These are phyloP conservation scores for Candida sojae DNA, from an alignment of 1,139 yeast genomes.

Conservation along the genomic window DNA sequence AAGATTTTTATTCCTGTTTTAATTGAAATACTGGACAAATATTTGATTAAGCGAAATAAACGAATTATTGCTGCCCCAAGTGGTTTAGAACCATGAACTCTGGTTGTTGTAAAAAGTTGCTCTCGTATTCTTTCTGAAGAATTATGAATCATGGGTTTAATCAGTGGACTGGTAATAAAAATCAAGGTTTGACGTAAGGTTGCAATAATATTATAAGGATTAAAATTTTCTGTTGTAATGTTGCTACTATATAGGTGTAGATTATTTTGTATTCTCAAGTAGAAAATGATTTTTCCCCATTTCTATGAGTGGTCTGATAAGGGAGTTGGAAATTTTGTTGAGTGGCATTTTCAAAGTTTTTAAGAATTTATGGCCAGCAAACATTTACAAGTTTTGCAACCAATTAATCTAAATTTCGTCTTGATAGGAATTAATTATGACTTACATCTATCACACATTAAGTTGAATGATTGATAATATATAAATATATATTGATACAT, in stretches of 20 bases:
- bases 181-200: too few species aligned
- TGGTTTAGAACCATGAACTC: neutral
- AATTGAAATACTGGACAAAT: neutral
- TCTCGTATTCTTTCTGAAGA: neutral
- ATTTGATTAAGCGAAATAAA: neutral
- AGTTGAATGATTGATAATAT: too few species aligned
- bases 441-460: too few species aligned
- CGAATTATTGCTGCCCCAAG: neutral
- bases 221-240: too few species aligned
- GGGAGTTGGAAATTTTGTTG: too few species aligned
- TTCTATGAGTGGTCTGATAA: neutral
- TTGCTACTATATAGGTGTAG: neutral
- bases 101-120: neutral
- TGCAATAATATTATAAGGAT: too few species aligned
- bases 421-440: too few species aligned
- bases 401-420: too few species aligned
- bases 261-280: neutral
- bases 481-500: too few species aligned
- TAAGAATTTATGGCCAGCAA: too few species aligned
- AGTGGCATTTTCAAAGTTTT: too few species aligned
- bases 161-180: neutral
- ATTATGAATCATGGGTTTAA: neutral
- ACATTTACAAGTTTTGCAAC: too few species aligned
- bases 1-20: slow-evolving; percentile 3
- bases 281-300: neutral